phyloP scores from a whole-genome alignment of 2,329 filamentous ascomycete species.

The Paecilomyces fulvus region DNA sequence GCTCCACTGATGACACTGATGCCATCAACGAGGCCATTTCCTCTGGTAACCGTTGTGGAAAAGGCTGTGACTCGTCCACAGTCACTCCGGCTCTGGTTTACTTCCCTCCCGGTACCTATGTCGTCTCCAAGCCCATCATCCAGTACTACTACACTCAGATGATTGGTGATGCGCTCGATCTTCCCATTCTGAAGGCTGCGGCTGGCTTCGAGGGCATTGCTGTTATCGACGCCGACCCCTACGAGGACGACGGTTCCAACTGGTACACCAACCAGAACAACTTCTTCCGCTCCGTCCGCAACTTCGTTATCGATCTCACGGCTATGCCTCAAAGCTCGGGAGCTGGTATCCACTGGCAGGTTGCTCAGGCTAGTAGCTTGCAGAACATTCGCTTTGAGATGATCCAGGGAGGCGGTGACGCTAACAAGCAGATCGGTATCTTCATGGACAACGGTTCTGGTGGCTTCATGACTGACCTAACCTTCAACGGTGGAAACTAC shows the following conservation, averaged over 20 bases:
- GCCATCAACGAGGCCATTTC: conserved; percentile 81
- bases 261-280: conserved; percentile 76
- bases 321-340: conserved; percentile 52
- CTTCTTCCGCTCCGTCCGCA: conserved; percentile 76
- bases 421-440: conserved; percentile 65
- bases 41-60: conserved; percentile 69
- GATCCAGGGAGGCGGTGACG: conserved; percentile 54
- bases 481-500: conserved; percentile 72
- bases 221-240: conserved; percentile 82
- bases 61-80: conserved; percentile 75
- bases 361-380: conserved; percentile 71
- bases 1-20: conserved; percentile 69
- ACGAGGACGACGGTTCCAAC: conserved; percentile 58
- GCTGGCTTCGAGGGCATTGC: conserved; percentile 73
- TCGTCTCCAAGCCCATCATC: conserved; percentile 69
- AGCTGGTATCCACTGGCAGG: conserved; percentile 75
- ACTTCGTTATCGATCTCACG: conserved; percentile 71
- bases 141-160: conserved; percentile 93
- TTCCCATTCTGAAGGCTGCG: conserved; percentile 68
- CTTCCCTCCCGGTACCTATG: conserved; percentile 81
- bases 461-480: conserved; percentile 74
- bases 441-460: conserved; percentile 82
- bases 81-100: conserved; percentile 80
- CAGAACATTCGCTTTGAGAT: conserved; percentile 79
- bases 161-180: conserved; percentile 65